Base-by-base conservation (phyloP, 176 grass and related monocot species). In the Echinochloa phyllopogon region DNA sequence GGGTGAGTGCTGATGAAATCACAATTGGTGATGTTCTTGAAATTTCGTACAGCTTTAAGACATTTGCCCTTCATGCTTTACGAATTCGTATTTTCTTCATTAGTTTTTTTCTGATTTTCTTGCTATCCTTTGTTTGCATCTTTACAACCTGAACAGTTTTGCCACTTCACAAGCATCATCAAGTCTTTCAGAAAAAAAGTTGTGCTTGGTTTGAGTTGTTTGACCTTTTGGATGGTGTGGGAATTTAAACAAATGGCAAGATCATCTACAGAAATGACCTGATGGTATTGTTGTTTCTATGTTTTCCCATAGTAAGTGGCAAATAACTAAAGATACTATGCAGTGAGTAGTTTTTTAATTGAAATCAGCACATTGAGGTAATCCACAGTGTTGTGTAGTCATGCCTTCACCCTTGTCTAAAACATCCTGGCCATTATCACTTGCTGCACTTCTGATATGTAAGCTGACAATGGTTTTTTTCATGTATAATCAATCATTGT, bases 1-100 rank as follows among this genome's bases (percentile, higher is more conserved):
- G 96, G 96, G 96, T 98, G 76, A 95, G 91, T 93, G 21, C 56
- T 47, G 45, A 78, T 10, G 18, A 83, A 82, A 58, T 71, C 70
- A 29, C 38, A 58, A 23, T 73, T 72, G 11, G 10, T 23, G 23
- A 70, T 79, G 18, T 44, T 42, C 53, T 73, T 66, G 36, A 27
- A 11, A 76, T 69, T 80, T 43, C 56, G 55, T 71, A 62, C 41
- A 84, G 53, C 10, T 86, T 85, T 80, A 53, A 8, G 17, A 63
- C 9, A 5, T 82, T 59, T 33, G 18, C 2, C 40, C 55, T 23
- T 75, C 38, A 20, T 86, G 36, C 23, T 80, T 61, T 80, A 53
- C 29, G 21, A 55, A 57, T 2, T 10, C 36, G 6, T 71, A 47
- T 38, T 73, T 62, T 52, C 1, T 38, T 42, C 76, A 0, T 15